Evolutionary conservation across 2,329 filamentous ascomycete genomes (phyloP).

Genomic region (Colletotrichum brevisporum): DNA sequence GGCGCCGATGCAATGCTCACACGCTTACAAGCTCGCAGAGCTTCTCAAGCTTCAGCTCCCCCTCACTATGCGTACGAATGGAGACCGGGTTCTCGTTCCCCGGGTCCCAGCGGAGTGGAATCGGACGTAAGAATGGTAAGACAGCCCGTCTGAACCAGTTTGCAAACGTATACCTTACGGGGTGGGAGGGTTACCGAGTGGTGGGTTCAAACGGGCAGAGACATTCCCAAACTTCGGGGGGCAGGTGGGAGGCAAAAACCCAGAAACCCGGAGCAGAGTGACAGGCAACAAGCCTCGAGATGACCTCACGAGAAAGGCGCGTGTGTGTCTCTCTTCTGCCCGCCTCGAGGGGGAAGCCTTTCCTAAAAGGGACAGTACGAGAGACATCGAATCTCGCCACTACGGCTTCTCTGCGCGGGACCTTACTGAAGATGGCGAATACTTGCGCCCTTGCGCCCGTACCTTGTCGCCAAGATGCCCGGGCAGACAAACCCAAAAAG

Average conservation of each 20-base stretch:
- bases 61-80: neutral
- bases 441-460: neutral
- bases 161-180: slow-evolving; percentile 6
- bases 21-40: too few relatives aligned
- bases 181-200: slow-evolving; percentile 7
- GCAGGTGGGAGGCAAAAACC: neutral
- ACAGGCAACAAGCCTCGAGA: neutral
- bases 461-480: slow-evolving; percentile 6
- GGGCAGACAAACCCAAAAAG: slow-evolving; percentile 14
- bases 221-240: neutral
- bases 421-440: neutral
- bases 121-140: slow-evolving; percentile 28
- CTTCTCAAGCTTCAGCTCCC: neutral
- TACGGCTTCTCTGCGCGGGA: neutral
- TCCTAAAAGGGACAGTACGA: slow-evolving; percentile 13
- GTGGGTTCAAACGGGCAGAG: slow-evolving; percentile 27
- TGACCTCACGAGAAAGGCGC: neutral
- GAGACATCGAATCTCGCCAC: slow-evolving; percentile 18
- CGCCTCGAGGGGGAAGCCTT: slow-evolving; percentile 3
- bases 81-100: neutral
- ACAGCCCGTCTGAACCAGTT: slow-evolving; percentile 6
- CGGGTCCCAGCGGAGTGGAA: slow-evolving; percentile 11
- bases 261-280: slow-evolving; percentile 16
- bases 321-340: neutral
- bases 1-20: neutral